Evolutionary conservation across 176 grass and related monocot species (phyloP).

Genomic region (Cenchrus americanus): DNA sequence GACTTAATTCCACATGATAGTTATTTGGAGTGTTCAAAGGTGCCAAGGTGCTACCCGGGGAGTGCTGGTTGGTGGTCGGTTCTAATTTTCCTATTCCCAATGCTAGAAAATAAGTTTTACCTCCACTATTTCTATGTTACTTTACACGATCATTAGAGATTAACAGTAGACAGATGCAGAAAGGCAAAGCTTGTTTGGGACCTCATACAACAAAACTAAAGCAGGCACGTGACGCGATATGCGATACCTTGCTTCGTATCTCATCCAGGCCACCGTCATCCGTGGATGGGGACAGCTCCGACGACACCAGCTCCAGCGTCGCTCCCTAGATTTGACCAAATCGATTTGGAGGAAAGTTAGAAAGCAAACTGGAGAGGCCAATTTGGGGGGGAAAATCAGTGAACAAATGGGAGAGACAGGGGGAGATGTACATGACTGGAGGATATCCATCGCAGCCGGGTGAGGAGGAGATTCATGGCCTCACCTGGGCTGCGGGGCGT

Average conservation of each 20-base stretch:
- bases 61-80: not conserved
- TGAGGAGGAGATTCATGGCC: too few relatives aligned
- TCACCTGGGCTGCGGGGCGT: too few relatives aligned
- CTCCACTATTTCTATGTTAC: not conserved
- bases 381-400: too few relatives aligned
- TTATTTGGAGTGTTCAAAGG: not conserved
- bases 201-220: not conserved
- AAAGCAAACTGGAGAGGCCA: too few relatives aligned
- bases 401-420: too few relatives aligned
- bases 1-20: not conserved
- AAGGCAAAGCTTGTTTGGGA: not conserved
- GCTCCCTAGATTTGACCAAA: too few relatives aligned
- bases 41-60: not conserved
- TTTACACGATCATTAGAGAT: not conserved
- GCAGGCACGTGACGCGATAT: not conserved
- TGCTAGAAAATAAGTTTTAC: not conserved
- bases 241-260: slow-evolving; percentile 53
- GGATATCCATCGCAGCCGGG: too few relatives aligned
- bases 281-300: not conserved
- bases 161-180: not conserved
- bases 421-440: too few relatives aligned
- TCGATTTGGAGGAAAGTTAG: too few relatives aligned
- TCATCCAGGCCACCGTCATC: slow-evolving; percentile 25
- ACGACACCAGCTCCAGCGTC: slow-evolving; percentile 15
- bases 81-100: not conserved